Conservation (phyloP, 768 basidiomycete genomes). For the Tricholoma furcatifolium region DNA sequence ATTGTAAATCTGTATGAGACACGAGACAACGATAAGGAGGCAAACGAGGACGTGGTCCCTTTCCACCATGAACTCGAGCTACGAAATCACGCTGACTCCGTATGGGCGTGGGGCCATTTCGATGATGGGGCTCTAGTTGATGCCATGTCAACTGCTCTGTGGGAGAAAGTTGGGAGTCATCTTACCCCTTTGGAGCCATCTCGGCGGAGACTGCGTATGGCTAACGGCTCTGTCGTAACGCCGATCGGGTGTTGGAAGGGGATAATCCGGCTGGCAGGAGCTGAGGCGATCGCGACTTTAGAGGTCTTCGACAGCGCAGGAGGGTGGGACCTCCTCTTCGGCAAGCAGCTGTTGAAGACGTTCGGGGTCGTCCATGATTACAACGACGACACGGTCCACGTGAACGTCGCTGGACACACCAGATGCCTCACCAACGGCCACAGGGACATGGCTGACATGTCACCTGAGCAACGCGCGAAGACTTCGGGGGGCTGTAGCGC, state of each 20-base stretch:
- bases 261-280: neutral
- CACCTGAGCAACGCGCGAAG: neutral
- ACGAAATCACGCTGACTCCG: neutral
- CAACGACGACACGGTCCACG: slow-evolving; percentile 8
- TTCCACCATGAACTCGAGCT: slow-evolving; percentile 5
- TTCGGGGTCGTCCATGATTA: slow-evolving; percentile 26
- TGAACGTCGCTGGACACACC: too few relatives aligned
- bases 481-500: neutral
- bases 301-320: slow-evolving; percentile 26
- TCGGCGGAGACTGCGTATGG: slow-evolving; percentile 18
- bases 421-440: too few relatives aligned
- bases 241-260: slow-evolving; percentile 8
- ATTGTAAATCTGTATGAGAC: too few relatives aligned
- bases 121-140: slow-evolving; percentile 24
- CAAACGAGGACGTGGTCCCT: too few relatives aligned
- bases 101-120: slow-evolving; percentile 11
- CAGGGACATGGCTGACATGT: neutral
- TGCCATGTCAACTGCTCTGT: slow-evolving; percentile 12
- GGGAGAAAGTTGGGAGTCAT: neutral
- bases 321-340: slow-evolving; percentile 25
- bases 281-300: slow-evolving; percentile 9
- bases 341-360: slow-evolving; percentile 23
- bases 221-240: slow-evolving; percentile 17
- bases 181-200: slow-evolving; percentile 6
- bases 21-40: too few relatives aligned